Base-by-base conservation (phyloP, 2,329 filamentous ascomycete species). In the Neopestalotiopsis clavispora region DNA sequence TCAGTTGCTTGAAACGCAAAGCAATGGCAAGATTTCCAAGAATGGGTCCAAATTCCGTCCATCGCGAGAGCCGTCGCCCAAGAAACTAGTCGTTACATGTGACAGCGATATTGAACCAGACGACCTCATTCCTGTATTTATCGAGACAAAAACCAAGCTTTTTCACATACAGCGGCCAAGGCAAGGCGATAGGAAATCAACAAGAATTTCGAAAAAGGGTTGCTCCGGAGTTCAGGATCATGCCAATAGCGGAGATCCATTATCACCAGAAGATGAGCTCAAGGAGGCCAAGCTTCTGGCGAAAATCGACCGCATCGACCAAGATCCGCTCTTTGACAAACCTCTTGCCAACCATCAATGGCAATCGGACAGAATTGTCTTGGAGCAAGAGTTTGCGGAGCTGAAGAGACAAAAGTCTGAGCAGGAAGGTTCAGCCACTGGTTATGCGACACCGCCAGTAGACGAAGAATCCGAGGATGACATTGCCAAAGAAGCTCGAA, bases 301-400 rank as follows among this genome's bases (percentile, higher is more conserved):
- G 17, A 97, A 95, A 77, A 82, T 98, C 52, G 86, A 90, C 49
- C 88, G 88, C 70, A 93, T 98, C 57, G 92, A 96, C 75, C 91
- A 89, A 32, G 93, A 95, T 76, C 84, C 94, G 17, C 81, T 95
- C 3, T 94, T 95, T 74, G 92, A 95, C 76, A 87, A 86, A 68
- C 84, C 86, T 60, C 78, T 87, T 42, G 92, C 91, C 4, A 89
- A 93, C 68, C 83, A 87, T 69, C 82, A 87, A 73, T 95, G 92
- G 93, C 87, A 85, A 69, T 78, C 82, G 5, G 86, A 86, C 69
- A 86, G 84, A 52, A 84, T 90, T 42, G 80, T 85, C 28, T 77
- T 95, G 13, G 89, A 92, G 72, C 90, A 87, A 74, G 87, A 92
- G 68, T 85, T 87, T 58, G 84, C 89, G 2, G 81, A 81, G n/a